Evolutionary conservation across 2,329 filamentous ascomycete species (phyloP).

Genomic region (Ophiocordyceps robertsii): DNA sequence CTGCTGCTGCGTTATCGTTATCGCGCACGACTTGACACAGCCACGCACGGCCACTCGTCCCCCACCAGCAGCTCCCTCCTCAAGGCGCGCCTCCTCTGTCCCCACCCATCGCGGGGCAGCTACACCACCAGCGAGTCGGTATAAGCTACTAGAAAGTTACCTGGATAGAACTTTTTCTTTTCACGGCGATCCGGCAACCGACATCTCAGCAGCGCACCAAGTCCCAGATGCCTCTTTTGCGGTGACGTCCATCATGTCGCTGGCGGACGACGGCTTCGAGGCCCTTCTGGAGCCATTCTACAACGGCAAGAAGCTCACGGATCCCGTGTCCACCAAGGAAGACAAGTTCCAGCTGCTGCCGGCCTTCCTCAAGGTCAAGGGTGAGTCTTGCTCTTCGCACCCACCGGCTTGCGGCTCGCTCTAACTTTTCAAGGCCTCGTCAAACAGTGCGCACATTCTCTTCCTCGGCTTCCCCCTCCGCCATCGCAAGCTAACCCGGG

Average conservation of each 20-base stretch:
- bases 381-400: conserved; percentile 19
- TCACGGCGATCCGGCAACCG: background rate
- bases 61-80: too few species aligned
- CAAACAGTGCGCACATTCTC: conserved; percentile 50
- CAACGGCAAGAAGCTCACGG: conserved; percentile 53
- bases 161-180: background rate
- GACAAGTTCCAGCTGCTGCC: conserved; percentile 97
- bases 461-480: background rate
- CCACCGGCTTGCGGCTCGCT: background rate
- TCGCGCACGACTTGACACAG: too few species aligned
- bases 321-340: conserved; percentile 49
- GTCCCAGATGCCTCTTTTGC: conserved; percentile 13
- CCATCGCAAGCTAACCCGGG: conserved; percentile 2
- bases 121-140: too few species aligned
- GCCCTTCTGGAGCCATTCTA: conserved; percentile 54
- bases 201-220: background rate
- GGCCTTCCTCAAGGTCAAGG: conserved; percentile 96
- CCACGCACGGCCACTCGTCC: too few species aligned
- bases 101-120: too few species aligned
- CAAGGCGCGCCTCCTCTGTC: too few species aligned
- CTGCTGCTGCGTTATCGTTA: too few species aligned
- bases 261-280: conserved; percentile 50
- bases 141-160: too few species aligned
- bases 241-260: conserved; percentile 32
- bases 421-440: conserved; percentile 46